Evolutionary conservation across 176 grass and related monocot species (phyloP).

Genomic region (Pontederia crassipes): DNA sequence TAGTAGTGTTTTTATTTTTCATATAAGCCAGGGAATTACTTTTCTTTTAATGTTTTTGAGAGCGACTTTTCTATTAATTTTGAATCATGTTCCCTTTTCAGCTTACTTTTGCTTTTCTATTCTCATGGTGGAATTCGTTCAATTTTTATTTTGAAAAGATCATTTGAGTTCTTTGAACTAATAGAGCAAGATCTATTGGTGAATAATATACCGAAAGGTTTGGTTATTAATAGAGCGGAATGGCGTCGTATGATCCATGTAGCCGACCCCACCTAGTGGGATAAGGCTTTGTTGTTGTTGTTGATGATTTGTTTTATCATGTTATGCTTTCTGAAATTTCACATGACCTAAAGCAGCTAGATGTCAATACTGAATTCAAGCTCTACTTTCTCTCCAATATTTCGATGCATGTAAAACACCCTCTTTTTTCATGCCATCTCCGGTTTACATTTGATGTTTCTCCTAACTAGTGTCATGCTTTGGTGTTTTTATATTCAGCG

Average conservation of each 20-base stretch:
- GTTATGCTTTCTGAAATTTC: too few relatives aligned
- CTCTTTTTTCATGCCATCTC: not conserved
- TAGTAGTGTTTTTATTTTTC: not conserved
- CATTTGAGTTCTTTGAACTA: not conserved
- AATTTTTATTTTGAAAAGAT: not conserved
- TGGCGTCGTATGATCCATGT: too few relatives aligned
- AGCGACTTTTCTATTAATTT: not conserved
- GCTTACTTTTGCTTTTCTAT: too few relatives aligned
- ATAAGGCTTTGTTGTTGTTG: too few relatives aligned
- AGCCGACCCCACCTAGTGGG: too few relatives aligned
- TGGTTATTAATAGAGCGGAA: too few relatives aligned
- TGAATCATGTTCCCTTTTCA: not conserved
- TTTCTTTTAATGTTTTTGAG: not conserved
- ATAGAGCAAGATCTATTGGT: too few relatives aligned
- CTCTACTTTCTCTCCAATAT: too few relatives aligned
- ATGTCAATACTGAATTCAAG: too few relatives aligned
- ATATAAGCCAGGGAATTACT: too few relatives aligned
- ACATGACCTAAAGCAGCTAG: too few relatives aligned
- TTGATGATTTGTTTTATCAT: not conserved
- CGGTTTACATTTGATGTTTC: not conserved
- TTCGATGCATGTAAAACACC: not conserved
- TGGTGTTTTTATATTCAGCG: conserved; percentile 31
- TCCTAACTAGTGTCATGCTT: not conserved
- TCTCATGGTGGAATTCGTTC: not conserved
- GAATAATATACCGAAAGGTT: too few relatives aligned